Percentiles rank a stretch among this genome's conserved stretches.
Evolutionary conservation across 257 asterid species (phyloP).

Genomic region (Linderniella brevidens): DNA sequence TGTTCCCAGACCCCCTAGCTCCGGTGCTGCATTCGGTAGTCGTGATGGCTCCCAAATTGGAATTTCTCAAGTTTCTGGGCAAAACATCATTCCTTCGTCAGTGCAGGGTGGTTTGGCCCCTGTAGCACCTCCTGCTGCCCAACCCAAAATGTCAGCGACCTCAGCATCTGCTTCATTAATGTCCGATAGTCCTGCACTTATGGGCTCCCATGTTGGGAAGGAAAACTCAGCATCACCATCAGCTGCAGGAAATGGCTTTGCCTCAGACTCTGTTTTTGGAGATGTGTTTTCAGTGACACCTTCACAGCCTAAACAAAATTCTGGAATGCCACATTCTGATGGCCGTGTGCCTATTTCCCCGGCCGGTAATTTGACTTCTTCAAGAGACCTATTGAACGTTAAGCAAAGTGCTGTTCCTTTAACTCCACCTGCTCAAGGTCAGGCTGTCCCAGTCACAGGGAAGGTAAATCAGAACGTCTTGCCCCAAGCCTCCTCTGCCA

Average conservation of each 20-base stretch:
- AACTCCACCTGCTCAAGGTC: slow-evolving; percentile 29
- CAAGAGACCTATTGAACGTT: slow-evolving; percentile 28
- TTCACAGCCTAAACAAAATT: slow-evolving; percentile 24
- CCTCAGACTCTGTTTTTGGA: slow-evolving; percentile 40
- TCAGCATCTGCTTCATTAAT: slow-evolving; percentile 31
- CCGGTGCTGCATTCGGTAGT: slow-evolving; percentile 28
- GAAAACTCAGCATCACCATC: slow-evolving; percentile 28
- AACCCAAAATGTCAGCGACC: slow-evolving; percentile 24
- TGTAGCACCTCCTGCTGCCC: slow-evolving; percentile 23
- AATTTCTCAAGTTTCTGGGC: slow-evolving; percentile 33
- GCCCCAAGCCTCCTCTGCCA: slow-evolving; percentile 24
- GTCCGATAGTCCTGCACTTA: slow-evolving; percentile 19
- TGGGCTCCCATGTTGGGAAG: slow-evolving; percentile 25
- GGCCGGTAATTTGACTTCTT: slow-evolving; percentile 20
- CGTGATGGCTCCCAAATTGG: slow-evolving; percentile 28
- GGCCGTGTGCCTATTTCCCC: slow-evolving; percentile 28
- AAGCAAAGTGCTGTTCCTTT: slow-evolving; percentile 27
- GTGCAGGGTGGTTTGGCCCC: slow-evolving; percentile 28
- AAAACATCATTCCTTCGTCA: slow-evolving; percentile 26
- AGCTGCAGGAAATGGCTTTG: slow-evolving; percentile 46
- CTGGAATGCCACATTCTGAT: slow-evolving; percentile 18
- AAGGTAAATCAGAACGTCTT: slow-evolving; percentile 33
- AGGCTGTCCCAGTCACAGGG: slow-evolving; percentile 29
- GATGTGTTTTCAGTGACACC: slow-evolving; percentile 43
- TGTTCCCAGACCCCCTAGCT: slow-evolving; percentile 27